Percentiles rank a stretch among this genome's conserved stretches.
These are phyloP conservation scores for Acacia acuminata DNA, from an alignment of 306 rosid genomes.

Conservation along the genomic window DNA sequence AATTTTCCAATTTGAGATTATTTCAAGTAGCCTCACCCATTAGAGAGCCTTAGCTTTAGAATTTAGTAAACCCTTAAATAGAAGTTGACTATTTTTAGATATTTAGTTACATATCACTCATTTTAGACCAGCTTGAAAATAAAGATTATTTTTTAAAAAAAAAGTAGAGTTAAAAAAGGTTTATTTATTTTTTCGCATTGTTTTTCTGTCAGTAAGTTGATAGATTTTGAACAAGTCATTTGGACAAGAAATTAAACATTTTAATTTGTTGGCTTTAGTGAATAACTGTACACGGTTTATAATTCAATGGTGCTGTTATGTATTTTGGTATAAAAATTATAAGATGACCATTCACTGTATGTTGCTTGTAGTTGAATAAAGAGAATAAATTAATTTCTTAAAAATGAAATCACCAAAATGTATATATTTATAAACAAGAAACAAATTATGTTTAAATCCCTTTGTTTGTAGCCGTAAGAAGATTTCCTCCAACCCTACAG, in stretches of 20 bases:
- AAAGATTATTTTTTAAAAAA: neutral
- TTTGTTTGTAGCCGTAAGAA: neutral
- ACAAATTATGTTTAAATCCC: neutral
- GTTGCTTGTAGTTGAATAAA: no score
- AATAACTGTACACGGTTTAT: neutral
- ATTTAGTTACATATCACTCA: neutral
- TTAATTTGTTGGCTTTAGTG: no score
- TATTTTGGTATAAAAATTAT: neutral
- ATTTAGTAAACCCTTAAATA: neutral
- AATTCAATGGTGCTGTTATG: neutral
- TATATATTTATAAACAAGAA: neutral
- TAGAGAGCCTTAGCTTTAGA: neutral
- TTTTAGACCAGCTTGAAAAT: neutral
- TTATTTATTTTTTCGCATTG: neutral
- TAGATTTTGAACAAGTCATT: neutral
- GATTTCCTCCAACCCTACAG: neutral
- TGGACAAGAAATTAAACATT: neutral
- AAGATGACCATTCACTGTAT: no score
- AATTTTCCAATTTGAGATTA: neutral
- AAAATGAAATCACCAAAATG: no score
- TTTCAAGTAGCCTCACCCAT: neutral
- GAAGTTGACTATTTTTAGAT: neutral
- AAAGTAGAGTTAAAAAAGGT: neutral
- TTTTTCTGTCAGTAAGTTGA: neutral
- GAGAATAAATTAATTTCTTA: no score